Evolutionary conservation across 2,329 filamentous ascomycete genomes (phyloP), one percentile per base, ranked within the genome.

Genomic region (Penicillium sp.): DNA sequence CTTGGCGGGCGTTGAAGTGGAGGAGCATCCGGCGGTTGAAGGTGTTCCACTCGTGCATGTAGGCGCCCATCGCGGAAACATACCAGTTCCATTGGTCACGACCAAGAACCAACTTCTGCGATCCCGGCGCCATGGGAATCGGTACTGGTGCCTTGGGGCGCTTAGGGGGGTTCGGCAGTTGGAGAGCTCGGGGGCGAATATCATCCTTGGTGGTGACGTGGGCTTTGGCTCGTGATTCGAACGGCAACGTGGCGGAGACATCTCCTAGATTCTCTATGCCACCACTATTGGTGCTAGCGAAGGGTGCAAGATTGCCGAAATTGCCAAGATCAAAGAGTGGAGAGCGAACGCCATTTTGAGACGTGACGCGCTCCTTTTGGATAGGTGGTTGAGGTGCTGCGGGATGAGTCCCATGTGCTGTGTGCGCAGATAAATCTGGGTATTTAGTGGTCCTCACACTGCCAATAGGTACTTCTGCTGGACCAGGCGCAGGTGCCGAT

Each of bases 21-120:
- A 75, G 73, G 10, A 86, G 75, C 75, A 88, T 84, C 15, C 73
- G 78, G 35, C 77, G 75, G 64, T 85, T 84, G 69, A 85, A 88
- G 2, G 67, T 68, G 63, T 82, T 81, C 78, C 83, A 88, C n/a
- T 83, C 80, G 37, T 75, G 75, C 65, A 86, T 80, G 69, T 88
- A 89, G 0, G 72, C 68, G 12, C 77, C 76, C 79, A 88, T 85
- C 20, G 79, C 76, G 0, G 73, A 74, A 25, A 83, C 78, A 67
- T 86, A 88, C 6, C 75, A 73, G 20, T 80, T 73, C 76, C 83
- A 86, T 28, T 75, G 78, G 5, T 73, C 63, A 50, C 79, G 79
- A 15, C 81, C 79, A 3, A 86, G 72, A 3, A 70, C 66, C 22
- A 68, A 56, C 28, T 73, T 65, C 6, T 69, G 34, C 70, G 83